phyloP scores from a whole-genome alignment of 352 stramenopile genomes.

The Globisporangium parvum region DNA sequence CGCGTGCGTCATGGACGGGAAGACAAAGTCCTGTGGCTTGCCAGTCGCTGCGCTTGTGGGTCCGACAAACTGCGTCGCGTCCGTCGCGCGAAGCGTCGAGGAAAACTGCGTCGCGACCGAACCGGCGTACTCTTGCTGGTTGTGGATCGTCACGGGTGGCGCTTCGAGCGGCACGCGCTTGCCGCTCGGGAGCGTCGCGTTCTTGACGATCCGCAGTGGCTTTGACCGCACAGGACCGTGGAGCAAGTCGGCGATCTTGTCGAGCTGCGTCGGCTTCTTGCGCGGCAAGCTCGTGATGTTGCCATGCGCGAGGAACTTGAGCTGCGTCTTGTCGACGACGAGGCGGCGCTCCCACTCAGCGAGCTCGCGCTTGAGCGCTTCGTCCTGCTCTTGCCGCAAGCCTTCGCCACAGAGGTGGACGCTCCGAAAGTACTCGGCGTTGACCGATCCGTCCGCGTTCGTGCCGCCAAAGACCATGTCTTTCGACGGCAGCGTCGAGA shows the following conservation, averaged over 20 bases:
- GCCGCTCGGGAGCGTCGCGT: slow-evolving; percentile 68
- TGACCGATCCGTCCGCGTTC: slow-evolving; percentile 55
- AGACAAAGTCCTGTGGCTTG: slow-evolving; percentile 48
- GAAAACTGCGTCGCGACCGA: slow-evolving; percentile 48
- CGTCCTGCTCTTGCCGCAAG: slow-evolving; percentile 66
- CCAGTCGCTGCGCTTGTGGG: slow-evolving; percentile 25
- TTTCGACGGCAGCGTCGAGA: slow-evolving; percentile 84
- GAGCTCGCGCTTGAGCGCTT: slow-evolving; percentile 55
- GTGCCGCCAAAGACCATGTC: slow-evolving; percentile 84
- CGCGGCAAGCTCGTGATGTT: slow-evolving; percentile 69
- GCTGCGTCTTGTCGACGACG: slow-evolving; percentile 82
- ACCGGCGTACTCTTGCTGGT: slow-evolving; percentile 53
- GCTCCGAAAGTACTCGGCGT: slow-evolving; percentile 76
- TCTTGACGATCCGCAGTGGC: slow-evolving; percentile 69
- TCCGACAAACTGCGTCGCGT: slow-evolving; percentile 29
- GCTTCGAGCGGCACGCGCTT: slow-evolving; percentile 57
- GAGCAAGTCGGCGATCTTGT: slow-evolving; percentile 79
- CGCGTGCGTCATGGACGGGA: slow-evolving; percentile 45
- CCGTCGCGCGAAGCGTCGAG: slow-evolving; percentile 29
- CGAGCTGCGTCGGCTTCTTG: slow-evolving; percentile 50
- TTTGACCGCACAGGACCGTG: slow-evolving; percentile 41
- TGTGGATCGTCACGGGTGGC: slow-evolving; percentile 64
- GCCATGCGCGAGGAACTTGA: slow-evolving; percentile 85
- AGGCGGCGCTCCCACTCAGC: slow-evolving; percentile 70
- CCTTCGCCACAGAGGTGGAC: slow-evolving; percentile 85